Base-by-base conservation (phyloP, 179 eudicot species). In the Actinidia arguta region DNA sequence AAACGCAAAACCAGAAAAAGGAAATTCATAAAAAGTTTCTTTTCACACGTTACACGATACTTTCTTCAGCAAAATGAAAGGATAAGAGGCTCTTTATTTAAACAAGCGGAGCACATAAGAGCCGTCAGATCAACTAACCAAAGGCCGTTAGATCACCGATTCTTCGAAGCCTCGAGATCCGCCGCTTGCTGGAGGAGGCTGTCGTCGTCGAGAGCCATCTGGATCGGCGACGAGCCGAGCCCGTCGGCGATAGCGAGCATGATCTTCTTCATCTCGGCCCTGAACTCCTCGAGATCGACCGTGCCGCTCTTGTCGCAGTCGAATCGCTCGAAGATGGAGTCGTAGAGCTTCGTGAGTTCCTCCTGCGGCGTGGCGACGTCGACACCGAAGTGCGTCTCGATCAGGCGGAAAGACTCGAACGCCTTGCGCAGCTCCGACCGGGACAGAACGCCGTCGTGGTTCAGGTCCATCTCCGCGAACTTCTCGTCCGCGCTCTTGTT, bases 171-270 rank as follows among this genome's bases (percentile, higher is more conserved):
- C 83, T 93, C 97, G 12, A 92, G 86, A 90, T 93, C 95, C 16
- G 92, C 97, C 24, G 97, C 97, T 42, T 89, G 80, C 81, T 90
- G 87, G 36, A 93, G 85, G 54, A 92, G 76, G 76, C 82, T 92
- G 14, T 63, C 77, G 17, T 89, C 89, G 46, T 80, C 91, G 27
- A 93, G 83, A 0, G 89, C 95, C 95, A 93, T 92, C 84, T 91
- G 92, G 51, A 93, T 93, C 5, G 97, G 95, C 2, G 78, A 39
- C 8, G 90, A 87, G 0, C 97, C 97, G 44, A 93, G 91, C 8
- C 94, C 95, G 39, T 92, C 97, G 0, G 97, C 97, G 14, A 93
- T 90, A 3, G 95, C 95, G 6, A 91, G 85, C 94, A 93, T 79
- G 6, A 93, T 93, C 84, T 93, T 91, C 94, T 71, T 92, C 86